Conservation (phyloP, 2,329 filamentous ascomycete species). For the Penicillium sp. region DNA sequence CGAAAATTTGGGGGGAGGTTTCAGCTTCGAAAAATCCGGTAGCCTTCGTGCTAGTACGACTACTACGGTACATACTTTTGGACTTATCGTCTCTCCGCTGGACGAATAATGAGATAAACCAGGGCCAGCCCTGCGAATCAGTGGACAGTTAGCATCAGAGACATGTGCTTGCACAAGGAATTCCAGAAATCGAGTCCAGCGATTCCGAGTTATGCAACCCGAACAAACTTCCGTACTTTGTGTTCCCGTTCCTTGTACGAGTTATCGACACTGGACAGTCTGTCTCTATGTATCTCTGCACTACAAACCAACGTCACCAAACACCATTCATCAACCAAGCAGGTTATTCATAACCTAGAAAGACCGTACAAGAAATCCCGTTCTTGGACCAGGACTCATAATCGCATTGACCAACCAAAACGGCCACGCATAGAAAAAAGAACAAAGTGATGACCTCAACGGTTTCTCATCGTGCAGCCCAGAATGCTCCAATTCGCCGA, state of each 20-base stretch:
- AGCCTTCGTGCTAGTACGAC: neutral
- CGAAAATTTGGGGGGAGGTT: neutral
- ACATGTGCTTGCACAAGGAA: conserved; percentile 9
- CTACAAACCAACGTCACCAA: neutral
- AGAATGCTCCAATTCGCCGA: conserved; percentile 25
- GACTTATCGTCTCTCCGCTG: neutral
- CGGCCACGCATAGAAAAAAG: neutral
- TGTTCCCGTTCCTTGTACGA: neutral
- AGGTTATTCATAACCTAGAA: neutral
- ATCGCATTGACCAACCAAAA: conserved; percentile 12
- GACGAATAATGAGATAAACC: neutral
- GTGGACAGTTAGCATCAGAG: neutral
- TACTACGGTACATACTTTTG: neutral
- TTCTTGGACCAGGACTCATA: neutral
- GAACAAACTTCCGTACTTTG: conserved; percentile 2
- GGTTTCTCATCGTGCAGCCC: conserved; percentile 11
- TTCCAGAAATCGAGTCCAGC: neutral
- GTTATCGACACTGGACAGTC: neutral
- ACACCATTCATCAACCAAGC: neutral
- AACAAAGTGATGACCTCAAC: conserved; percentile 13
- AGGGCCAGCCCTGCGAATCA: neutral
- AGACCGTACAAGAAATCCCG: neutral
- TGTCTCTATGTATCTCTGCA: neutral
- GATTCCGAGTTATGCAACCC: conserved; percentile 13
- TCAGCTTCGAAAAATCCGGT: neutral